phyloP scores from a whole-genome alignment of 768 basidiomycete genomes.

The Leccinum imitatum region DNA sequence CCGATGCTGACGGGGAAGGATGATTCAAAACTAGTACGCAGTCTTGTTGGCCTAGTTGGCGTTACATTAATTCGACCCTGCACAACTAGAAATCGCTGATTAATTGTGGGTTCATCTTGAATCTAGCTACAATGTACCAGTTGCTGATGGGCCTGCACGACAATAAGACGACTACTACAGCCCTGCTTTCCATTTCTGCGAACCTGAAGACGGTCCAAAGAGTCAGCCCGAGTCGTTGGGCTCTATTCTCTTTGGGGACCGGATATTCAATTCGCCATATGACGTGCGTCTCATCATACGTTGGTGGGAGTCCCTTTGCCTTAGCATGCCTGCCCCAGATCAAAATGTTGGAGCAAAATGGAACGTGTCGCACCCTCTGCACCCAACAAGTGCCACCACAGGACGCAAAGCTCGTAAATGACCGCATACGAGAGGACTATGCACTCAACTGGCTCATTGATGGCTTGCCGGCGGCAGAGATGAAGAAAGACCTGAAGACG shows the following conservation, averaged over 20 bases:
- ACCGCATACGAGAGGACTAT: conserved; percentile 89
- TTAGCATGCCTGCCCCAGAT: conserved; percentile 47
- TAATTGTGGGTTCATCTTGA: conserved; percentile 54
- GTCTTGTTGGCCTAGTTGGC: neutral
- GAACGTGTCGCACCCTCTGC: conserved; percentile 78
- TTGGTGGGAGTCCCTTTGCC: neutral
- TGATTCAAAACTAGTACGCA: conserved; percentile 71
- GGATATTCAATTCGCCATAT: conserved; percentile 90
- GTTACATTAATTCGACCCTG: conserved; percentile 7
- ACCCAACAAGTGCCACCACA: conserved; percentile 54
- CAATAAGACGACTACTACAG: conserved; percentile 89
- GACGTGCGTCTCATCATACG: conserved; percentile 51
- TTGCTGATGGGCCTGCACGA: conserved; percentile 5
- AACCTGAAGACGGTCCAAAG: conserved; percentile 69
- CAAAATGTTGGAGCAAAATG: conserved; percentile 74
- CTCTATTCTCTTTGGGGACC: conserved; percentile 94
- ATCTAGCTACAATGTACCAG: neutral
- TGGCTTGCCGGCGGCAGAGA: conserved; percentile 90
- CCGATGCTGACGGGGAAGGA: conserved; percentile 73
- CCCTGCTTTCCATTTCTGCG: conserved; percentile 80
- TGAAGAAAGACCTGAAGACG: conserved; percentile 78
- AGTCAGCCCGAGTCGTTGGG: conserved; percentile 85
- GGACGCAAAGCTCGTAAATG: conserved; percentile 87
- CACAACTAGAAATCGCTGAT: conserved; percentile 78
- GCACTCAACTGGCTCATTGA: conserved; percentile 94